phyloP scores from a whole-genome alignment of 1,284 basidiomycete species.

The Agaricales sp. region DNA sequence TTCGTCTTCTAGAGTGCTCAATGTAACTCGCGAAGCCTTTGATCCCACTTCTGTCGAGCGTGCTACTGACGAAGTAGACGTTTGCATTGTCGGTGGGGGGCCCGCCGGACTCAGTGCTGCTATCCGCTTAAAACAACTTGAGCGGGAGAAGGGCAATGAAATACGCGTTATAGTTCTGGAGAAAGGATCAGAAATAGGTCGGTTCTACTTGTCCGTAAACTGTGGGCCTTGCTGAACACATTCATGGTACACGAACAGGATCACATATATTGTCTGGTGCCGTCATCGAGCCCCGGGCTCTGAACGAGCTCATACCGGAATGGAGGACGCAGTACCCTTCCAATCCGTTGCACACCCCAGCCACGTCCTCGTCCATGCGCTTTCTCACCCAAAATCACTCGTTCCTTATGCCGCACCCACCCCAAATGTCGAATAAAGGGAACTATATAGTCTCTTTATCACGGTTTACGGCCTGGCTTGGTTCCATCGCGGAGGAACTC shows the following conservation, averaged over 20 bases:
- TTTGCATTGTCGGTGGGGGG: slow-evolving; percentile 94
- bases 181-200: slow-evolving; percentile 89
- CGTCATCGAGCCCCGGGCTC: slow-evolving; percentile 86
- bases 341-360: slow-evolving; percentile 38
- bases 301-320: slow-evolving; percentile 87
- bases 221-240: neutral
- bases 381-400: slow-evolving; percentile 69
- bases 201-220: slow-evolving; percentile 20
- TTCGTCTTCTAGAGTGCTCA: neutral
- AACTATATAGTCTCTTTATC: slow-evolving; percentile 94
- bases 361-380: slow-evolving; percentile 66
- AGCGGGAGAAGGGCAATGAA: slow-evolving; percentile 69
- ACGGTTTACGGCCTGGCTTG: slow-evolving; percentile 85
- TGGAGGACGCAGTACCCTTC: slow-evolving; percentile 45
- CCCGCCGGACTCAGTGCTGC: slow-evolving; percentile 96
- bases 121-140: slow-evolving; percentile 91
- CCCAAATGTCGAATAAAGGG: slow-evolving; percentile 88
- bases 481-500: slow-evolving; percentile 78
- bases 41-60: slow-evolving; percentile 43
- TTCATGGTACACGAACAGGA: slow-evolving; percentile 37
- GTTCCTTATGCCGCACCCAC: slow-evolving; percentile 90
- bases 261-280: slow-evolving; percentile 95
- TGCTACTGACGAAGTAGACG: slow-evolving; percentile 83
- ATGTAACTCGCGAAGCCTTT: neutral
- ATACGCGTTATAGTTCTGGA: slow-evolving; percentile 92